Evolutionary conservation across 2,329 filamentous ascomycete genomes (phyloP), one percentile per base, ranked within the genome.

Genomic region (Aspergillus luchuensis): DNA sequence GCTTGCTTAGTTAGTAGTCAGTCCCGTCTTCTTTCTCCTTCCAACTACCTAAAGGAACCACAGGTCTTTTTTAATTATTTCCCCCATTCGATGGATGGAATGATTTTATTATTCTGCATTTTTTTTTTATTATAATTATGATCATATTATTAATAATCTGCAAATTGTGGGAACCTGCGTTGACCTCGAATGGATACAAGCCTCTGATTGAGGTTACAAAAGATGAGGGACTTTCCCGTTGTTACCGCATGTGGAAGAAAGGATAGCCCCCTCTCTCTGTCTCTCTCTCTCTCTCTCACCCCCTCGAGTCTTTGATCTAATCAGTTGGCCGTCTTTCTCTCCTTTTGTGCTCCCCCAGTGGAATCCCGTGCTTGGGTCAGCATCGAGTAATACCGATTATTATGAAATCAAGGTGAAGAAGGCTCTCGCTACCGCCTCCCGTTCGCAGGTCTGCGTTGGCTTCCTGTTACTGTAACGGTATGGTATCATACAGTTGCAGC

Each of bases 401-500:
- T 23, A 45, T 23, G 41, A 45, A 45, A 45, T 45, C 41, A 45
- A 45, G 41, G 19, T 23, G 41, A 45, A 11, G 30, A 33, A 57
- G 53, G 47, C 54, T 50, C 38, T 50, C 38, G 58, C 39, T 59
- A 58, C 53, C 57, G 36, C 56, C 52, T 58, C 58, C 61, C 47
- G 57, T 61, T 61, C 54, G 51, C 53, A 60, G 56, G 53, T 50
- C 48, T 30, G 25, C 11, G 48, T 23, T 51, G 25, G 38, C 30
- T 21, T 19, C 49, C 36, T 47, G 33, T 52, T 59, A 52, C 19
- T n/a, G 61, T 58, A 56, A 41, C 38, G 3, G 47, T 56, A 60
- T 52, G 19, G 63, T 63, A 61, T 58, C 47, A 50, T 66, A 66
- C 62, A 13, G 52, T 57, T 59, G 58, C 63, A 66, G 58, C 62